A percentile compares a stretch with the other conserved stretches of the same genome.
These are phyloP conservation scores for Neonectria faginata DNA, from an alignment of 2,329 filamentous ascomycete species.

Conservation along the genomic window DNA sequence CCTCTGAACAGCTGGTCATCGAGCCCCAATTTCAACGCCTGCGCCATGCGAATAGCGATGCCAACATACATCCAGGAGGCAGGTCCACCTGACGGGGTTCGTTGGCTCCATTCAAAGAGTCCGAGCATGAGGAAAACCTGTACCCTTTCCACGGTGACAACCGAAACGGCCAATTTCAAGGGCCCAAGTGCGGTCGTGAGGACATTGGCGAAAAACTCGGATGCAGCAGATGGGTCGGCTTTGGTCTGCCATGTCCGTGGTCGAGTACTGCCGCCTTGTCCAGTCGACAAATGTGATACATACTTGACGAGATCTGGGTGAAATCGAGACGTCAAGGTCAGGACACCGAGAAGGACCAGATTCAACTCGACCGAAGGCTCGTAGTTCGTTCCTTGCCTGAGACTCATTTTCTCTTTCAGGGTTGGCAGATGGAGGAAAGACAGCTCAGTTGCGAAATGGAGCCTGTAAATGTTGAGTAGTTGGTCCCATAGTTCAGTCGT, in stretches of 20 bases:
- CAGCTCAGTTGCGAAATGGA: slow-evolving; percentile 78
- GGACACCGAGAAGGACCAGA: slow-evolving; percentile 72
- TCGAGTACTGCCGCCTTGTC: slow-evolving; percentile 50
- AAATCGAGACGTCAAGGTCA: slow-evolving; percentile 77
- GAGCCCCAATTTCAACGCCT: slow-evolving; percentile 70
- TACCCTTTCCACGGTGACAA: slow-evolving; percentile 70
- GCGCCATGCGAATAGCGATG: slow-evolving; percentile 72
- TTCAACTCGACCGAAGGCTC: slow-evolving; percentile 61
- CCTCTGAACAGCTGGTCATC: slow-evolving; percentile 55
- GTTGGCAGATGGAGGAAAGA: slow-evolving; percentile 77
- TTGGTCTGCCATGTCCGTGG: slow-evolving; percentile 50
- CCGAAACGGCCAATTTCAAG: slow-evolving; percentile 60
- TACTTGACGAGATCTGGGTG: slow-evolving; percentile 70
- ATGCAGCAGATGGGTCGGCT: slow-evolving; percentile 66
- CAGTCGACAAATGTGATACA: slow-evolving; percentile 56
- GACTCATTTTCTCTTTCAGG: slow-evolving; percentile 65
- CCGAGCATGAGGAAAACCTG: slow-evolving; percentile 78
- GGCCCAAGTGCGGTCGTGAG: slow-evolving; percentile 64
- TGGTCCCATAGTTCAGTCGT: slow-evolving; percentile 76
- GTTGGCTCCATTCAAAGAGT: slow-evolving; percentile 78
- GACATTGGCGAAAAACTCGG: slow-evolving; percentile 73
- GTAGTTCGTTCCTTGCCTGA: slow-evolving; percentile 52
- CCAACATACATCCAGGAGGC: slow-evolving; percentile 76
- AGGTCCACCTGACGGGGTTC: slow-evolving; percentile 62
- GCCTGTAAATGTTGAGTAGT: slow-evolving; percentile 76